Conservation (phyloP, 1,139 yeast species). For the Candida tropicalis region DNA sequence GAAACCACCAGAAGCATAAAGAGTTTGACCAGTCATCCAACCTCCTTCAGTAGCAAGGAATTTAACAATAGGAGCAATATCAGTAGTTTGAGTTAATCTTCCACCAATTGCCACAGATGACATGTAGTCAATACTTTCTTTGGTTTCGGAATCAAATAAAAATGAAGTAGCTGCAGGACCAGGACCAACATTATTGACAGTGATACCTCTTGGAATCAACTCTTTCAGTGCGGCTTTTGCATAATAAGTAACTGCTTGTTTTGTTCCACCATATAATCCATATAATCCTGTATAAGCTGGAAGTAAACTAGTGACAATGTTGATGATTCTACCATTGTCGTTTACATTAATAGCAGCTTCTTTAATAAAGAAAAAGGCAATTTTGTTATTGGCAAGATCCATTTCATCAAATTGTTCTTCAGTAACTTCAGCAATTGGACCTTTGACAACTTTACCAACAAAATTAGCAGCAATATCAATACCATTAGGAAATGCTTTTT, state of each 20-base stretch:
- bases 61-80: constrained; percentile 64
- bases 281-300: constrained; percentile 68
- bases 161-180: constrained; percentile 78
- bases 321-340: constrained; percentile 56
- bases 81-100: constrained; percentile 59
- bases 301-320: constrained; percentile 62
- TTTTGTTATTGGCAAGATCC: constrained; percentile 57
- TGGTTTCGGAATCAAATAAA: constrained; percentile 61
- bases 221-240: constrained; percentile 62
- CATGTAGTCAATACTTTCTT: constrained; percentile 54
- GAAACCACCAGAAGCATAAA: constrained; percentile 66
- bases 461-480: constrained; percentile 67
- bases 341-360: constrained; percentile 55
- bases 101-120: constrained; percentile 50
- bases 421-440: constrained; percentile 51
- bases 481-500: constrained; percentile 44
- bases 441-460: constrained; percentile 68
- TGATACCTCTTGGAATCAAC: constrained; percentile 47
- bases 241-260: constrained; percentile 63
- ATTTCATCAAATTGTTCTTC: constrained; percentile 57
- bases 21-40: constrained; percentile 73
- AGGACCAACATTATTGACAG: constrained; percentile 64
- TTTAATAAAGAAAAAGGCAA: constrained; percentile 63
- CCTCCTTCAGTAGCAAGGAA: constrained; percentile 64
- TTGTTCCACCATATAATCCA: constrained; percentile 60